Percentiles rank a stretch among this genome's conserved stretches.
Evolutionary conservation across 2,329 filamentous ascomycete genomes (phyloP).

Genomic region (Neocucurbitaria cava): DNA sequence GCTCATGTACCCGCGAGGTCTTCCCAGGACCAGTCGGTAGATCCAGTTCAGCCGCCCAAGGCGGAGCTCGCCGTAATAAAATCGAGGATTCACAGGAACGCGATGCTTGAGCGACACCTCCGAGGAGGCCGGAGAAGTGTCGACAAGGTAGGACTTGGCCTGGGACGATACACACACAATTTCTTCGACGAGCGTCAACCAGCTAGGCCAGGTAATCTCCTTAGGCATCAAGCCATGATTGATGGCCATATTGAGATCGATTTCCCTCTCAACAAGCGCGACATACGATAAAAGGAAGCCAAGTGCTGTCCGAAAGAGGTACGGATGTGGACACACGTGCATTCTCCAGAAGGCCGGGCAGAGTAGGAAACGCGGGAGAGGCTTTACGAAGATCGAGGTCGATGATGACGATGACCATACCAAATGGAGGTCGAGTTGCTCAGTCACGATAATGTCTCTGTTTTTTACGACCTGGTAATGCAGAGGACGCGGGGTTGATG

Average conservation of each 20-base stretch:
- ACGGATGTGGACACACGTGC: slow-evolving; percentile 19
- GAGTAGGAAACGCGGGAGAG: slow-evolving; percentile 27
- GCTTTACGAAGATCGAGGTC: slow-evolving; percentile 27
- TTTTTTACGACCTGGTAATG: slow-evolving; percentile 30
- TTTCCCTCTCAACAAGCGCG: slow-evolving; percentile 27
- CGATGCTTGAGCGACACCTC: not conserved
- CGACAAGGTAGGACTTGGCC: slow-evolving; percentile 7
- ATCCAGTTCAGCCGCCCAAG: slow-evolving; percentile 36
- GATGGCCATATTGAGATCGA: slow-evolving; percentile 26
- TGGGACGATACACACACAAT: slow-evolving; percentile 4
- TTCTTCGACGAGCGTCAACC: slow-evolving; percentile 21
- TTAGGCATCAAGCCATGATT: slow-evolving; percentile 20
- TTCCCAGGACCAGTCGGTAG: slow-evolving; percentile 20
- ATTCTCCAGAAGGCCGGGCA: slow-evolving; percentile 25
- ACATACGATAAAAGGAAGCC: slow-evolving; percentile 28
- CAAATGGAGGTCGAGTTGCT: slow-evolving; percentile 30
- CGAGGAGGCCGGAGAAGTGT: slow-evolving; percentile 4
- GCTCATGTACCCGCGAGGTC: slow-evolving; percentile 26
- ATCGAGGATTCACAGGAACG: slow-evolving; percentile 29
- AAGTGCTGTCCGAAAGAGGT: slow-evolving; percentile 25
- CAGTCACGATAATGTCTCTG: slow-evolving; percentile 26
- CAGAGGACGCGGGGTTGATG: slow-evolving; percentile 22
- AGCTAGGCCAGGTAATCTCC: slow-evolving; percentile 28
- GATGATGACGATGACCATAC: slow-evolving; percentile 22
- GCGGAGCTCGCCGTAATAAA: slow-evolving; percentile 33